Evolutionary conservation across 1,139 yeast genomes (phyloP).

Genomic region (Kurtzmaniella quercitrusa): DNA sequence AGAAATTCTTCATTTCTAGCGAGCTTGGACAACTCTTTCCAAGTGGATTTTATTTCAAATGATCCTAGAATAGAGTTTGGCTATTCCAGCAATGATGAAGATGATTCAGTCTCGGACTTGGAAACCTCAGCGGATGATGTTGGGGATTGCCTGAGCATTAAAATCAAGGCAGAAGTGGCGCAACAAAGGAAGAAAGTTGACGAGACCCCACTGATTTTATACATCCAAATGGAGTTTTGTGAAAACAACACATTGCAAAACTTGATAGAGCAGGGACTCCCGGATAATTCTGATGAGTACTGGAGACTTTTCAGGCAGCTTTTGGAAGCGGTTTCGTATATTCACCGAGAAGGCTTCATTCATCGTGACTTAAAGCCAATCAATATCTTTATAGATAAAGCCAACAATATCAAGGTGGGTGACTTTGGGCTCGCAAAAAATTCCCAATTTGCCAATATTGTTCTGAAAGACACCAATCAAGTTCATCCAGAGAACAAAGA

Average conservation of each 20-base stretch:
- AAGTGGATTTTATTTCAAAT: slow-evolving; percentile 63
- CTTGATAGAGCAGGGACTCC: slow-evolving; percentile 77
- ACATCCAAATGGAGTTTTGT: slow-evolving; percentile 97
- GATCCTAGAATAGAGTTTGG: slow-evolving; percentile 61
- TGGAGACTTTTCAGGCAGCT: slow-evolving; percentile 89
- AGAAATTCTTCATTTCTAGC: slow-evolving; percentile 29
- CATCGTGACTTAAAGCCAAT: slow-evolving; percentile 95
- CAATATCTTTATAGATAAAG: slow-evolving; percentile 90
- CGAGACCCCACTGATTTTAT: slow-evolving; percentile 39
- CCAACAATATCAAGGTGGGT: slow-evolving; percentile 87
- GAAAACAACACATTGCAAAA: slow-evolving; percentile 88
- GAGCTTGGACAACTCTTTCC: slow-evolving; percentile 36
- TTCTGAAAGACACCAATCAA: slow-evolving; percentile 36
- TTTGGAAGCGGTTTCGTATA: slow-evolving; percentile 85
- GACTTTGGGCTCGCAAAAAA: slow-evolving; percentile 95
- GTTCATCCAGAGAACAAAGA: slow-evolving; percentile 54
- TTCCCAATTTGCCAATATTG: slow-evolving; percentile 44
- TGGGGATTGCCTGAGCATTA: neutral
- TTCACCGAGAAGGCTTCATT: slow-evolving; percentile 90
- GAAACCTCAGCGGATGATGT: slow-evolving; percentile 6
- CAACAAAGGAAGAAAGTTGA: neutral
- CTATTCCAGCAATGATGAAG: slow-evolving; percentile 33
- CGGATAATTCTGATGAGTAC: slow-evolving; percentile 68
- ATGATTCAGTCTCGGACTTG: slow-evolving; percentile 19
- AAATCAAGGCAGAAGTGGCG: neutral